Percentiles rank a stretch among this genome's conserved stretches.
These are phyloP conservation scores for Uronychia setigera DNA, from an alignment of 73 alveolate genomes.

Conservation along the genomic window DNA sequence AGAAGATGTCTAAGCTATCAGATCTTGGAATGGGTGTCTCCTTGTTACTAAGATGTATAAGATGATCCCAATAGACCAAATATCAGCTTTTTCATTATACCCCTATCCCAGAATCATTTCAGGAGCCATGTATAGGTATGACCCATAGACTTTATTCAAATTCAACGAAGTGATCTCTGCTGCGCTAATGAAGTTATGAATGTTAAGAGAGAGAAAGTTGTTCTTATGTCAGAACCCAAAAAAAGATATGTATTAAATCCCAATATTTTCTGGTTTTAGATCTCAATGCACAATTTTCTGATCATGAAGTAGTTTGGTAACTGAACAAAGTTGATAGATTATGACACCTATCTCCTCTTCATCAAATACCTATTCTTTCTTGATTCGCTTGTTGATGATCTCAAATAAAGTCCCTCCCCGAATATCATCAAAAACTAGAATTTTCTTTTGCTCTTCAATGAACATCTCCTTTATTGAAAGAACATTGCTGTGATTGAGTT, in stretches of 20 bases:
- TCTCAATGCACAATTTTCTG: background rate
- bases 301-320: background rate
- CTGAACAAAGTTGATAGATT: background rate
- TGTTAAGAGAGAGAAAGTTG: background rate
- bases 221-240: background rate
- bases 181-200: background rate
- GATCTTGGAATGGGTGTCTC: constrained; percentile 4
- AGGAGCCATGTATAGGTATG: constrained; percentile 10
- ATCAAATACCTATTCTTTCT: background rate
- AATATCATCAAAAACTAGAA: background rate
- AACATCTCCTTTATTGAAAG: background rate
- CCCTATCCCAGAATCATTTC: background rate
- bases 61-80: constrained; percentile 7
- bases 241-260: no score
- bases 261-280: constrained; percentile 10
- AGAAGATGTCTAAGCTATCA: no score
- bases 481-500: background rate
- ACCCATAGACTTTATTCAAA: background rate
- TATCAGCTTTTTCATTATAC: background rate
- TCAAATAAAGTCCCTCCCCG: background rate
- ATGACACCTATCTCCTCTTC: background rate
- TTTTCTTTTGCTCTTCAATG: background rate
- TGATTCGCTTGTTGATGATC: background rate
- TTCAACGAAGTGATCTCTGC: background rate
- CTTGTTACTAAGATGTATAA: background rate